A percentile compares a stretch with the other conserved stretches of the same genome.
These are phyloP conservation scores for Ceratobasidium sp. DNA, from an alignment of 1,284 basidiomycete species.

Conservation along the genomic window DNA sequence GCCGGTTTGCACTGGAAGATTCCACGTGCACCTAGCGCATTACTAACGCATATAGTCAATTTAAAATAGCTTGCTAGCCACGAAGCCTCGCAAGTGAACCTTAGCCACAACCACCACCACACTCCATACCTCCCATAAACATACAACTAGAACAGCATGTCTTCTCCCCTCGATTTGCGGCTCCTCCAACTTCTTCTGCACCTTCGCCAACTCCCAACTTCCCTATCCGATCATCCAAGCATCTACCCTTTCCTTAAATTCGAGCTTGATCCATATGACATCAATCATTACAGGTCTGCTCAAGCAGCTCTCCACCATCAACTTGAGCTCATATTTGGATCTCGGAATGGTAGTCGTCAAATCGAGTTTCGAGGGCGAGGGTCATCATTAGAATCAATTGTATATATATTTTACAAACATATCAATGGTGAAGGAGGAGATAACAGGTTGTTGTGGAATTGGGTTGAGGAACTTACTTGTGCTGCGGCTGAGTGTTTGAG, in stretches of 20 bases:
- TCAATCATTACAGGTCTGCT: neutral
- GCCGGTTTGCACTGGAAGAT: too few species aligned
- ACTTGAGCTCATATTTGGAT: neutral
- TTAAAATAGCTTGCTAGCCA: too few species aligned
- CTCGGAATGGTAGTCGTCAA: neutral
- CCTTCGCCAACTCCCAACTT: neutral
- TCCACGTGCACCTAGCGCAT: too few species aligned
- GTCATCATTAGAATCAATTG: neutral
- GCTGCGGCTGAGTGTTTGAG: neutral
- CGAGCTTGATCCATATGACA: neutral
- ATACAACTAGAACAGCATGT: too few species aligned
- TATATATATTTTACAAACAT: slow-evolving; percentile 1
- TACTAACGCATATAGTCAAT: too few species aligned
- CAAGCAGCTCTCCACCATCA: neutral
- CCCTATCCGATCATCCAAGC: slow-evolving; percentile 1
- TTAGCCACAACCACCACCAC: too few species aligned
- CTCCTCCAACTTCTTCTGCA: neutral
- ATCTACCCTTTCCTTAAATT: neutral
- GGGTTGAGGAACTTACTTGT: slow-evolving; percentile 1
- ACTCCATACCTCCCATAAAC: too few species aligned
- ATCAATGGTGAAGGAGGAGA: slow-evolving; percentile 2
- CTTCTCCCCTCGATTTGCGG: neutral
- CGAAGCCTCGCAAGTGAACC: too few species aligned
- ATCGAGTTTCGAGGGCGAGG: neutral
- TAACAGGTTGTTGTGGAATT: slow-evolving; percentile 4